Evolutionary conservation across 257 asterid genomes (phyloP).

Genomic region (Marsdenia floribunda): DNA sequence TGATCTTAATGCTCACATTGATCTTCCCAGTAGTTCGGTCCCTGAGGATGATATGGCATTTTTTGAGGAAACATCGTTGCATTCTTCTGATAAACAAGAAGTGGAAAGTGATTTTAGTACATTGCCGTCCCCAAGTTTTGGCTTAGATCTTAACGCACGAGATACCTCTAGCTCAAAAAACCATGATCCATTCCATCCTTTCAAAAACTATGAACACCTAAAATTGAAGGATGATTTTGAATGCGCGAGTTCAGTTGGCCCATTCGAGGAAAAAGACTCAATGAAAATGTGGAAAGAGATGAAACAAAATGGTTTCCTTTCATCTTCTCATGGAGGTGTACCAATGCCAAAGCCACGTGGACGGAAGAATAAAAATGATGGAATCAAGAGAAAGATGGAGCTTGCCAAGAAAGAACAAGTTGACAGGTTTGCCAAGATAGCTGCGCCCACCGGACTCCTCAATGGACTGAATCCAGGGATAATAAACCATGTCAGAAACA

Average conservation of each 20-base stretch:
- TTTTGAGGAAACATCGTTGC: slow-evolving; percentile 24
- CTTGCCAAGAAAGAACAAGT: slow-evolving; percentile 82
- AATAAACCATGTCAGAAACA: slow-evolving; percentile 89
- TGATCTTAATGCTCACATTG: slow-evolving; percentile 52
- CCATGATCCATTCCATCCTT: slow-evolving; percentile 32
- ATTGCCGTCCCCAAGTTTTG: slow-evolving; percentile 35
- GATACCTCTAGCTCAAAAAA: slow-evolving; percentile 52
- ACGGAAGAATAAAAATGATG: slow-evolving; percentile 48
- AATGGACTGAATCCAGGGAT: slow-evolving; percentile 90
- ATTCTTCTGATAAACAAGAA: slow-evolving; percentile 22
- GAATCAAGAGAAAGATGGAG: slow-evolving; percentile 59
- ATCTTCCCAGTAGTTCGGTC: slow-evolving; percentile 21
- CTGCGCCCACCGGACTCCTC: slow-evolving; percentile 94
- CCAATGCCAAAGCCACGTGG: slow-evolving; percentile 54
- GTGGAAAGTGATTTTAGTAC: slow-evolving; percentile 15
- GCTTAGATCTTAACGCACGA: slow-evolving; percentile 60
- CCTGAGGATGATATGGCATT: slow-evolving; percentile 22
- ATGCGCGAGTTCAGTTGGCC: slow-evolving; percentile 72
- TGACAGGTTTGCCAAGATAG: slow-evolving; percentile 79
- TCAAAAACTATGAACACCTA: slow-evolving; percentile 27
- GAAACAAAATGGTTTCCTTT: slow-evolving; percentile 75
- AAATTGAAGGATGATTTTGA: slow-evolving; percentile 56
- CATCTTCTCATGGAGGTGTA: slow-evolving; percentile 41
- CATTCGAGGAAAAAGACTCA: slow-evolving; percentile 53
- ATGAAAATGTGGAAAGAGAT: slow-evolving; percentile 73